Conservation (phyloP, 331 rosid genomes). For the Rosa hybrid region DNA sequence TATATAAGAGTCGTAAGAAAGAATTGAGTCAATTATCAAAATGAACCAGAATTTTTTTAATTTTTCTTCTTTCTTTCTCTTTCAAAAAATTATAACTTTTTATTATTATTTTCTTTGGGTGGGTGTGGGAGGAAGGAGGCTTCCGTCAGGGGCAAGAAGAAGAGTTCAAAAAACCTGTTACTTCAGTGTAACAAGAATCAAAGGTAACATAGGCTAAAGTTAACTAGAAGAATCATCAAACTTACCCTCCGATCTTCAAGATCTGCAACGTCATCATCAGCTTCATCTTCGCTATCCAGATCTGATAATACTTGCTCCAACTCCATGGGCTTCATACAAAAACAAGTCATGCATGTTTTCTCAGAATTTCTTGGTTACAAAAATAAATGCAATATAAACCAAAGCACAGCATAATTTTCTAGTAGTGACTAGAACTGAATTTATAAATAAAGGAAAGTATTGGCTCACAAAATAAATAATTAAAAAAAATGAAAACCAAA, state of each 20-base stretch:
- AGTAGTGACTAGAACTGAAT: neutral
- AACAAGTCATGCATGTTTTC: slow-evolving; percentile 1
- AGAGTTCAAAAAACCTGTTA: neutral
- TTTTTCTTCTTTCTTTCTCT: neutral
- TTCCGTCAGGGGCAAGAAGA: neutral
- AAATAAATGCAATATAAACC: neutral
- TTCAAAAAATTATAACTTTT: neutral
- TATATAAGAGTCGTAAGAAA: neutral
- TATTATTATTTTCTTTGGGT: neutral
- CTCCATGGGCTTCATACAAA: slow-evolving; percentile 76
- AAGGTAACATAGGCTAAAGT: slow-evolving; percentile 6
- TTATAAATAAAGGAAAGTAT: neutral
- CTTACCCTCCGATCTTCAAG: slow-evolving; percentile 96
- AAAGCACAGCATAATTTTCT: neutral
- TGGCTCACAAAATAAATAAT: too few species aligned
- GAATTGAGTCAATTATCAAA: neutral
- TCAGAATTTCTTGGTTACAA: neutral
- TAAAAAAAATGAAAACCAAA: neutral
- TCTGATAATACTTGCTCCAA: slow-evolving; percentile 85
- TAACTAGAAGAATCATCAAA: slow-evolving; percentile 17
- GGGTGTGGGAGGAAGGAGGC: neutral
- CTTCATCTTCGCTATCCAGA: slow-evolving; percentile 93
- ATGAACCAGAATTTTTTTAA: neutral
- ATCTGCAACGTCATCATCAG: slow-evolving; percentile 88
- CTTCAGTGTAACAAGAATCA: slow-evolving; percentile 18